Evolutionary conservation across 2,329 filamentous ascomycete species (phyloP), one percentile per base, ranked within the genome.

Genomic region (Cytospora piceicola): DNA sequence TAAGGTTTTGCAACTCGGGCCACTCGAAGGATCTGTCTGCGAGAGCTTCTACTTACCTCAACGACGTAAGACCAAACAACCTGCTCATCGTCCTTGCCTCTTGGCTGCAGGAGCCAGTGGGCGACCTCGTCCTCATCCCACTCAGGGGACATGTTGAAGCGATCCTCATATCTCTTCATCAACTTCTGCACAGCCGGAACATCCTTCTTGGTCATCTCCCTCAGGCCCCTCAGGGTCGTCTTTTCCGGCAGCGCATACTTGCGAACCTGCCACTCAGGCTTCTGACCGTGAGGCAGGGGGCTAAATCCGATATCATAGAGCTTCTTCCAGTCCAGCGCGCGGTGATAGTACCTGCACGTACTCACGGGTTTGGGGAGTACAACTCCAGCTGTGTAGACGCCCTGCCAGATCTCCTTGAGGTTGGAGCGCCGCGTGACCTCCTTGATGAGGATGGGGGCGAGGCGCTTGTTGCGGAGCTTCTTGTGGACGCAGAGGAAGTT

Each of bases 401-500:
- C 95, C 79, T 99, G 95, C 85, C 91, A 98, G 70, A 96, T 90
- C 64, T 90, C 91, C 69, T 91, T 84, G 57, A 93, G 80, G 78
- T 98, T 96, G 82, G 93, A 96, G 69, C 93, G 87, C 57, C 95
- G 90, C 6, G 95, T 99, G 72, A 99, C 93, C 77, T 99, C 95
- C 78, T 97, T 97, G 82, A 99, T 99, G 61, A 99, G 87, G 2
- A 98, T 91, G 0, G 95, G 95, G 0, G 95, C 89, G 53, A 99
- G 87, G 62, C 95, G 90, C 82, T 98, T 97, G 65, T 91, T 88
- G 59, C 95, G 92, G 36, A 99, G 88, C 80, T 98, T 98, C 84
- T 98, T 98, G 84, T 99, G 95, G 63, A 99, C 90, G 74, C 94
- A 96, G 70, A 99, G 89, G 80, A 98, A 99, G 82, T 99, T 99